Base-by-base conservation (phyloP, 768 basidiomycete genomes). In the Tricholoma saponaceum region DNA sequence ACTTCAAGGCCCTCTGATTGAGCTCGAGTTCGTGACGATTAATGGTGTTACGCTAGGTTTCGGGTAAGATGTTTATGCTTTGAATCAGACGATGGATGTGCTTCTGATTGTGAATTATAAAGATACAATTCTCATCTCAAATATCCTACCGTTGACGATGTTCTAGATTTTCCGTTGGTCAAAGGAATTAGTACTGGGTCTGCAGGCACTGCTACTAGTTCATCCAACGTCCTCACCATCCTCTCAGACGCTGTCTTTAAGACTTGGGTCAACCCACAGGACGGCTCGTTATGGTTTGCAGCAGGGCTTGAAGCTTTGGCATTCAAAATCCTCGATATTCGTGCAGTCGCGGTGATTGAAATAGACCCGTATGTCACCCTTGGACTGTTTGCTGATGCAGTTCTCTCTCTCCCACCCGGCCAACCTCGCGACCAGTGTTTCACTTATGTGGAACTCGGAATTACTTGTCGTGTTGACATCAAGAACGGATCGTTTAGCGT, bases 381-480 rank as follows among this genome's bases (percentile, higher is more conserved):
- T 28, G 54, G 54, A 20, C 16, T 55, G 8, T 55, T 55, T 32
- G 54, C 54, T 7, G 47, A 23, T 25, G 47, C 47, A 46, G 25
- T 55, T 13, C 47, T 41, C 32, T 46, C 39, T 8, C 30, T 41
- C 26, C 54, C 54, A 41, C 30, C 54, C 12, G n/a, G 18, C 20
- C 10, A 13, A 6, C 22, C 54, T 3, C 54, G 16, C n/a, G 20
- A 23, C n/a, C 14, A 26, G 18, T 46, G 39, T 13, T 28, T 47
- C 43, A 14, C 41, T 20, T 55, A 44, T 55, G 43, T 47, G n/a
- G 25, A 46, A 26, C 54, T 55, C 8, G 54, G 54, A 26, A 55
- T 55, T 13, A 32, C 41, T 5, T 41, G 25, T 22, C 41, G 22
- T 12, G 10, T 55, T 22, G 54, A 55, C 18, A n/a, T 55, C 41